Base-by-base conservation (phyloP, 805 yeast genomes). In the Sugiyamaella qingdaonensis region DNA sequence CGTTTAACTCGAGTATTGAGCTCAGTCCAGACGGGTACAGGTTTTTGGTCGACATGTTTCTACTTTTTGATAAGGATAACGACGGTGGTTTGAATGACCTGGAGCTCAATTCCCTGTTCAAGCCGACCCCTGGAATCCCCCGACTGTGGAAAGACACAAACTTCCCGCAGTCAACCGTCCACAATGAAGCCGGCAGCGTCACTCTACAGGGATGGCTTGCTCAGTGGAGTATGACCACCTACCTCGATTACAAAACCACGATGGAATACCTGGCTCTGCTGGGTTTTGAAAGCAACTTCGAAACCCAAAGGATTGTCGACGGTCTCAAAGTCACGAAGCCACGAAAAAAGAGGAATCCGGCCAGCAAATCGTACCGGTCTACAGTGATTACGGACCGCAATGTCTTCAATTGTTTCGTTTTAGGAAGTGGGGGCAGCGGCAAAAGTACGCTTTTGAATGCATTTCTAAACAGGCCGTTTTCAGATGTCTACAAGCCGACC, bases 191-290 rank as follows among this genome's bases (percentile, higher is more conserved):
- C 57, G 97, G 96, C 0, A 79, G 82, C 65, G 90, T 94, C 2
- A 89, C 98, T 0, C 69, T 94, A 27, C 99, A 95, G 71, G 99
- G 99, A 2, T 94, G 99, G 99, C 71, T 94, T 36, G 99, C 99
- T 0, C 98, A 92, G 64, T 94, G 99, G 99, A 85, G 92, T 61
- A 86, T 94, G 87, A 89, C 97, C 0, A 92, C 98, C 0, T 90
- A 82, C 60, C 72, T 94, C 31, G 96, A 91, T 61, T 82, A 86
- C 64, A 82, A 78, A 60, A 85, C 89, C 0, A 90, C 98, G 0
- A 76, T 94, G 48, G 95, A 89, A 48, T 94, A 92, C 63, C 70
- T 94, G 56, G 96, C 95, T 0, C 88, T 88, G 70, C 76, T 94
- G 52, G 99, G 99, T 0, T 92, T 86, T 64, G 95, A 88, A 56